Evolutionary conservation across 352 stramenopile species (phyloP), one percentile per base, ranked within the genome.

Genomic region (Pythium dissotocum): DNA sequence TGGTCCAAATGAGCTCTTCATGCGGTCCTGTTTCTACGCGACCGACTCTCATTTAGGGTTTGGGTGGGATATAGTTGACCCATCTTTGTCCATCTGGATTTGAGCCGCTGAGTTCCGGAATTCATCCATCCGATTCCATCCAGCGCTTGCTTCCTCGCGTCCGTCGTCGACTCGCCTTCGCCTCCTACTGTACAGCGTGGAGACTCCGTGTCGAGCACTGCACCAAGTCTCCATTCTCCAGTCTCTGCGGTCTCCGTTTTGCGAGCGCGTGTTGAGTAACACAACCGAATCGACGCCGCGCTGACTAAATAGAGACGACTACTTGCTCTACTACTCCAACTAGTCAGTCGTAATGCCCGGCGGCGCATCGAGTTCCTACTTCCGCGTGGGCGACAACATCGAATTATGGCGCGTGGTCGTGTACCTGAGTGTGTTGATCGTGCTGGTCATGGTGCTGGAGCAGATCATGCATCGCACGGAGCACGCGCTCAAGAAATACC

Each of bases 321-420:
- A 30, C 28, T 30, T 30, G 4, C 28, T 30, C 28, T 30, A 30
- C 28, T 30, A 30, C 28, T 30, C 14, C 14, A 48, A 48, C 35
- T 40, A 40, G 35, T 40, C 35, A 14, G 40, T 28, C n/a, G 24
- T 13, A 6, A 52, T 52, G 44, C 44, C 60, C 9, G 53, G 55
- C 12, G 49, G 46, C 24, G 38, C 55, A n/a, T 64, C 55, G 33
- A 63, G 64, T 60, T 89, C 82, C 40, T 67, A 87, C 10, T 89
- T 90, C 65, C 68, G 70, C 65, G 70, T 89, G 7, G 82, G 78
- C 49, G 66, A 82, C 21, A 78, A 74, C 56, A 78, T 90, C 44
- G 78, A 86, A 28, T 75, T 88, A 51, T 86, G 75, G 78, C 75
- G 78, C 24, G 75, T 90, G n/a, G 49, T 88, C 16, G 49, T 77